phyloP scores from a whole-genome alignment of 2,329 filamentous ascomycete genomes.

The Diaporthe destruens region DNA sequence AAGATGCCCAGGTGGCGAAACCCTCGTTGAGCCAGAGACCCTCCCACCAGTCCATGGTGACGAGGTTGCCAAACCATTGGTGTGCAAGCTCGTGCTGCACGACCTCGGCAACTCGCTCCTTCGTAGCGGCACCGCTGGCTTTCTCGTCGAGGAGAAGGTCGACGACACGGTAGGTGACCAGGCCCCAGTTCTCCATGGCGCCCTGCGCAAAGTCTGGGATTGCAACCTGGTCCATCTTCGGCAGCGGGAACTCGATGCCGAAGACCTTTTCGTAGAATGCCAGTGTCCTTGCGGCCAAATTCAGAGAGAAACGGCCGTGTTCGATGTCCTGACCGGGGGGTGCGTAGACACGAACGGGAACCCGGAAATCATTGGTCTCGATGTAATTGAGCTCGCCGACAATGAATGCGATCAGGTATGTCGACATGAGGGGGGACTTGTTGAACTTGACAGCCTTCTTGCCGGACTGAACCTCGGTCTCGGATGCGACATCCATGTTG shows the following conservation, averaged over 20 bases:
- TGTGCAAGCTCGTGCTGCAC: constrained; percentile 97
- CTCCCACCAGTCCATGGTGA: constrained; percentile 97
- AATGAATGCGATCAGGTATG: constrained; percentile 94
- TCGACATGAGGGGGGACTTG: constrained; percentile 93
- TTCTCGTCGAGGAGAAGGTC: constrained; percentile 93
- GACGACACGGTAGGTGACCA: constrained; percentile 94
- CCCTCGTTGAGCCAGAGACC: constrained; percentile 92
- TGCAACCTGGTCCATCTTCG: constrained; percentile 97
- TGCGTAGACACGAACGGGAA: constrained; percentile 94
- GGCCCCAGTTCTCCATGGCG: constrained; percentile 98
- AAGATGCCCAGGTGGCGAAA: constrained; percentile 89
- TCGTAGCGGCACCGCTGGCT: constrained; percentile 87
- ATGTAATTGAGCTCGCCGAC: constrained; percentile 94
- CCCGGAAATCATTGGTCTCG: constrained; percentile 90
- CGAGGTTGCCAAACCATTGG: constrained; percentile 93
- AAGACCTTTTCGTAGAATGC: constrained; percentile 97
- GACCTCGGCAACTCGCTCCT: constrained; percentile 93
- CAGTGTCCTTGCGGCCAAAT: constrained; percentile 89
- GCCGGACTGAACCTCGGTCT: constrained; percentile 77
- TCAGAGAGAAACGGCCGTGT: constrained; percentile 89
- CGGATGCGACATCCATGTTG: constrained; percentile 94
- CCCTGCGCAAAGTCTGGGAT: constrained; percentile 96
- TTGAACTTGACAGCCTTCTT: constrained; percentile 94
- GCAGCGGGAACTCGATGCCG: constrained; percentile 85
- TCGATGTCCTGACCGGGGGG: constrained; percentile 91